These are phyloP conservation scores for Diplodia seriata DNA, from an alignment of 2,329 filamentous ascomycete species.

Conservation along the genomic window DNA sequence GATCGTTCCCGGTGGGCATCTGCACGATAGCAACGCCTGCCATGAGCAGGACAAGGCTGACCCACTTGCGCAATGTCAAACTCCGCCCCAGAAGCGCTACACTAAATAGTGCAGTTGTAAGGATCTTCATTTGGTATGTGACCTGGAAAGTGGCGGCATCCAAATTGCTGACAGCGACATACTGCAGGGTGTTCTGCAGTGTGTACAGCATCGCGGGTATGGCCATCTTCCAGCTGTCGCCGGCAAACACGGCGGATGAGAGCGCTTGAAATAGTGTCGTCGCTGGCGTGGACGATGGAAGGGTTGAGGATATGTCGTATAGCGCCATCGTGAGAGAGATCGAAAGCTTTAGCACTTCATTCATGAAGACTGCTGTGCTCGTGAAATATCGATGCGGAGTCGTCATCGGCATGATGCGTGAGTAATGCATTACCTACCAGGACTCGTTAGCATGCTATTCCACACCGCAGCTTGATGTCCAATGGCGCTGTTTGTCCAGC, in stretches of 20 bases:
- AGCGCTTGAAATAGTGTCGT: conserved; percentile 82
- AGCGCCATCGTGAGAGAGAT: conserved; percentile 86
- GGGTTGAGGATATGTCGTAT: conserved; percentile 80
- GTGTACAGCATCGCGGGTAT: conserved; percentile 90
- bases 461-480: background rate
- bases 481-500: background rate
- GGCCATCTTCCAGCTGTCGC: conserved; percentile 93
- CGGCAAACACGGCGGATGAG: conserved; percentile 80
- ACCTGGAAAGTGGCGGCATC: conserved; percentile 94
- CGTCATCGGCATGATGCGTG: conserved; percentile 84
- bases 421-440: conserved; percentile 88
- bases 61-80: conserved; percentile 77
- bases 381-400: conserved; percentile 89
- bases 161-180: conserved; percentile 87
- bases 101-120: conserved; percentile 88
- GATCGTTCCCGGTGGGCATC: conserved; percentile 68
- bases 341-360: conserved; percentile 88
- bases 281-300: conserved; percentile 79
- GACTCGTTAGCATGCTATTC: conserved; percentile 18
- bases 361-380: conserved; percentile 91
- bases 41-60: conserved; percentile 78
- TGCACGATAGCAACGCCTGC: conserved; percentile 86
- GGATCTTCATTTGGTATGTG: conserved; percentile 91
- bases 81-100: conserved; percentile 75
- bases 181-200: conserved; percentile 91